Evolutionary conservation across 768 basidiomycete genomes (phyloP), one percentile per base, ranked within the genome.

Genomic region (Cubamyces sp.): DNA sequence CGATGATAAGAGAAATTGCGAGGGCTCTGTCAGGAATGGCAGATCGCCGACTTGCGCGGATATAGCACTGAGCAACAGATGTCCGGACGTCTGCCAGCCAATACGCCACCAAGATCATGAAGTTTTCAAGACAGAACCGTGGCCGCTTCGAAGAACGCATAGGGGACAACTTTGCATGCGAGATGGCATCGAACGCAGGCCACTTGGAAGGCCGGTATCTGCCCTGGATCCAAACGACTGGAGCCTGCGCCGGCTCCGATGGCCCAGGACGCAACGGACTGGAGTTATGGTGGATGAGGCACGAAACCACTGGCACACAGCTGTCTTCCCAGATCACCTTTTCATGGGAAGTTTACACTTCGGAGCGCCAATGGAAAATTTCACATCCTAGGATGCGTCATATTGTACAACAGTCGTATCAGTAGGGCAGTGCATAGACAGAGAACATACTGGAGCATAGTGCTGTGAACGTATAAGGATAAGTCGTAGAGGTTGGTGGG

Each of bases 41-140:
- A 57, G 57, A 57, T 57, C 48, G 57, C 57, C 57, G 57, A 57
- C 43, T n/a, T 48, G 19, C 23, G 48, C 40, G 48, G 48, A 23
- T 37, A 50, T 48, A 40, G 57, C 40, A 39, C 11, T 18, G 16
- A n/a, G 21, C n/a, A 19, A 18, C 25, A 39, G 28, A n/a, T 34
- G 46, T n/a, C 46, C 46, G 46, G 19, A 28, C 34, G 23, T 46
- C 57, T 57, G 57, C 48, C 47, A 57, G 21, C 30, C 21, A 39
- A 23, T 50, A 26, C 48, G 45, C 57, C 47, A 47, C 57, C 48
- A 37, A 11, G 18, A 39, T 57, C 25, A 11, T 16, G 26, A 26
- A 49, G 48, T 49, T 50, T 57, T 47, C 56, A 12, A 11, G 42
- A 55, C 25, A 45, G 42, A 39, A 7, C 5, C 26, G 48, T 49